Evolutionary conservation across 2,329 filamentous ascomycete genomes (phyloP).

Genomic region (Pseudogymnoascus sp.): DNA sequence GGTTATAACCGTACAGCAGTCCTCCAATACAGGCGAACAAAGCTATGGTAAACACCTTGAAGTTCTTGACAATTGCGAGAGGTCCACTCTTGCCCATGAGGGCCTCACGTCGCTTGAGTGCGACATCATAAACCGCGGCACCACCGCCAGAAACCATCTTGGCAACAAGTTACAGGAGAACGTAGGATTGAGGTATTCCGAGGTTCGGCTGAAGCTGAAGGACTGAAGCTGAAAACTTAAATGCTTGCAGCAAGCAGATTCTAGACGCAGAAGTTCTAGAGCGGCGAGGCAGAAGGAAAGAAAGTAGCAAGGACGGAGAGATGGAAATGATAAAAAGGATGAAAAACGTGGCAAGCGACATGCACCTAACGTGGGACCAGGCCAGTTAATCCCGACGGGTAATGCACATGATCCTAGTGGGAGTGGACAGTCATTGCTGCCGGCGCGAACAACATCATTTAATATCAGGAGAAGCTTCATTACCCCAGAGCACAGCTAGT

Average conservation of each 20-base stretch:
- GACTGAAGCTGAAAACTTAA: background rate
- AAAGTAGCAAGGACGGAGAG: background rate
- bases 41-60: conserved; percentile 53
- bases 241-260: background rate
- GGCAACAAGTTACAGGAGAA: conserved; percentile 5
- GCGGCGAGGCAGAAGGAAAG: background rate
- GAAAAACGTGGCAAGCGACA: background rate
- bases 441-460: background rate
- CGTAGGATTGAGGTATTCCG: background rate
- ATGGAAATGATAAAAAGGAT: background rate
- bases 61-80: conserved; percentile 50
- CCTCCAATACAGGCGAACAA: conserved; percentile 58
- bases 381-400: background rate
- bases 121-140: conserved; percentile 42
- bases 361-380: background rate
- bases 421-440: background rate
- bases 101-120: conserved; percentile 43
- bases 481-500: background rate
- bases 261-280: background rate
- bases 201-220: background rate
- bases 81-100: conserved; percentile 48
- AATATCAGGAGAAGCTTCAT: conserved; percentile 1
- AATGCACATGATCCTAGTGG: background rate
- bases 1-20: conserved; percentile 56
- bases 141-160: conserved; percentile 24